A percentile compares a stretch with the other conserved stretches of the same genome.
Conservation (phyloP, 164 flowering plant genomes). For the Pachysandra terminalis region DNA sequence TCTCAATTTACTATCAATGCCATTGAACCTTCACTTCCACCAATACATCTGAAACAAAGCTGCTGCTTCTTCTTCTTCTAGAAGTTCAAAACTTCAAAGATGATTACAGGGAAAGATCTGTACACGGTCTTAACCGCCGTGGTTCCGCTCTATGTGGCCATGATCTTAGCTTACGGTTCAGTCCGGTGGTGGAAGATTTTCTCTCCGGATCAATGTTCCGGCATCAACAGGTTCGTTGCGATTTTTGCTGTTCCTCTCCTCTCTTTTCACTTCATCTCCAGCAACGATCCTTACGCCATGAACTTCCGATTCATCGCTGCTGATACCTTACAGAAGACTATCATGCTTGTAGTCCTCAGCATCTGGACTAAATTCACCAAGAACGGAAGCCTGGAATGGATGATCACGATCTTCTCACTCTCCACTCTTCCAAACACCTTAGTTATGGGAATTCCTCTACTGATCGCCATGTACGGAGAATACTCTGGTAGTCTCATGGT, state of each 20-base stretch:
- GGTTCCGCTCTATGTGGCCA: slow-evolving; percentile 28
- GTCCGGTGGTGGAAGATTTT: slow-evolving; percentile 36
- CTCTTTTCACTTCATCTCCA: slow-evolving; percentile 35
- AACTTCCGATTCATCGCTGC: slow-evolving; percentile 33
- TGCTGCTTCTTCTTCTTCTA: background rate
- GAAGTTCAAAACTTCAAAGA: background rate
- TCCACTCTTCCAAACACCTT: slow-evolving; percentile 34
- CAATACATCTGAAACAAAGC: background rate
- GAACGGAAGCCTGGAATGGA: slow-evolving; percentile 27
- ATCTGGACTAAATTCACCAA: slow-evolving; percentile 22
- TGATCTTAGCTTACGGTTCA: slow-evolving; percentile 30
- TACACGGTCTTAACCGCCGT: slow-evolving; percentile 24
- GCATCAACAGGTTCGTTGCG: slow-evolving; percentile 35
- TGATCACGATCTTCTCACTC: slow-evolving; percentile 30
- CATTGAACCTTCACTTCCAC: background rate
- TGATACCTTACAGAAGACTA: slow-evolving; percentile 29
- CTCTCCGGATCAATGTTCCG: slow-evolving; percentile 33
- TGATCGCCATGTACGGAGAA: slow-evolving; percentile 28
- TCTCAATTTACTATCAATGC: background rate
- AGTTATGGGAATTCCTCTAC: slow-evolving; percentile 33
- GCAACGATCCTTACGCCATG: slow-evolving; percentile 29
- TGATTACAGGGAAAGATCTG: slow-evolving; percentile 20
- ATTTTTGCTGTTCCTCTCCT: slow-evolving; percentile 32
- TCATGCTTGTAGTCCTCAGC: slow-evolving; percentile 19
- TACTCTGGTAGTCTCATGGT: slow-evolving; percentile 28